Conservation (phyloP, 129 eudicot species). For the Cynara cardunculus region DNA sequence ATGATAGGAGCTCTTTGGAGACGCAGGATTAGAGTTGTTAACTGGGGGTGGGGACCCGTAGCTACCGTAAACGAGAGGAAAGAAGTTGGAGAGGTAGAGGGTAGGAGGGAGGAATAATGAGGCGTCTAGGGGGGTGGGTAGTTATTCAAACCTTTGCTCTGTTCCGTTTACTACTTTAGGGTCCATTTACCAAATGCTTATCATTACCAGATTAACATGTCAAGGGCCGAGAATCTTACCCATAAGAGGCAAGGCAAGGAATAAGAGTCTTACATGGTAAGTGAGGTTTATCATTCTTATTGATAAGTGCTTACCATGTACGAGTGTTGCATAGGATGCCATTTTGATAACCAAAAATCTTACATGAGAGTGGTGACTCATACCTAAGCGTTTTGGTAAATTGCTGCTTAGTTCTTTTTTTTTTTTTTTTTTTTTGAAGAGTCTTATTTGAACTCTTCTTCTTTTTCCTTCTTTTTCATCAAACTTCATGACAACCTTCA, state of each 20-base stretch:
- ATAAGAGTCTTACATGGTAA: background rate
- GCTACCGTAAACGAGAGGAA: background rate
- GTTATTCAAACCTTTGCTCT: background rate
- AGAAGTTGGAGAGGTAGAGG: background rate
- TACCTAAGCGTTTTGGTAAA: too few relatives aligned
- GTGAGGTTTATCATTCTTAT: background rate
- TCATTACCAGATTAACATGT: background rate
- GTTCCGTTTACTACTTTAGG: background rate
- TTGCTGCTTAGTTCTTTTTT: too few relatives aligned
- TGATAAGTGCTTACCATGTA: background rate
- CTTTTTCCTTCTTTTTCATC: background rate
- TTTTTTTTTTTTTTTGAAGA: too few relatives aligned
- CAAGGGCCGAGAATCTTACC: background rate
- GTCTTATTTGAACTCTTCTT: background rate
- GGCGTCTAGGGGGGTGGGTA: background rate
- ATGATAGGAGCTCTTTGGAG: background rate
- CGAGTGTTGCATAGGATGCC: too few relatives aligned
- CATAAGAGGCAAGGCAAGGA: background rate
- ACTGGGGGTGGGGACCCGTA: background rate
- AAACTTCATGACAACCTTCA: background rate
- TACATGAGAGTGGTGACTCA: too few relatives aligned
- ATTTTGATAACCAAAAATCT: too few relatives aligned
- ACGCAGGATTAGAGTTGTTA: background rate
- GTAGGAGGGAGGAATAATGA: background rate
- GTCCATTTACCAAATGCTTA: too few relatives aligned